Evolutionary conservation across 176 grass and related monocot genomes (phyloP), one percentile per base, ranked within the genome.

Genomic region (Triticum monococcum): DNA sequence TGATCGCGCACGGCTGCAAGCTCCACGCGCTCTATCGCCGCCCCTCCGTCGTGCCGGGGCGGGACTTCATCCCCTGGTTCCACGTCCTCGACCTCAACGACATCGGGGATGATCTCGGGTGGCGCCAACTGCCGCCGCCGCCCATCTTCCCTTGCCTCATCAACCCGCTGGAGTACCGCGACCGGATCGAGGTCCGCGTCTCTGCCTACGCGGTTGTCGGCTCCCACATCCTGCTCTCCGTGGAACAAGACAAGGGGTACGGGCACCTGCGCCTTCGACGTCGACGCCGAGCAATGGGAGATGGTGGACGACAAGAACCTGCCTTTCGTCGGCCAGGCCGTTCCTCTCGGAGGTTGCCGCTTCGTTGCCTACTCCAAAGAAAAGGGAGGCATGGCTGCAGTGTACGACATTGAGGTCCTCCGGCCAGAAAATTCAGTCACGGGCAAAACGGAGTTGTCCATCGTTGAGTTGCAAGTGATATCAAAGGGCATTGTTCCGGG

Each of bases 241-340:
- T 54, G 17, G 28, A 56, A 9, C 80, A 56, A 56, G 80, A 82
- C 18, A 82, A 35, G 80, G 80, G 80, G 80, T 9, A 82, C 65
- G 2, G 46, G 46, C 46, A 48, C 46, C 10, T 82, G 61, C 20
- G 45, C 80, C 1, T 82, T 82, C 4, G 9, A 71, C 14, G 12
- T 59, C 1, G 20, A 37, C 0, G 3, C 30, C 0, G 14, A 59
- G 30, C 0, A 36, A 12, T 82, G 66, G 80, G 66, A 37, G 9
- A 32, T 54, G 10, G 80, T 69, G 30, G 10, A 57, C 8, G 45
- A 56, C 30, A 17, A 37, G 16, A 82, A 56, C 45, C 43, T 82
- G 11, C 65, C 65, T 35, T 82, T 46, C 43, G 43, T 46, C 43
- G 43, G 43, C 43, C 43, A 46, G 43, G 43, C 43, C 43, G 11